Evolutionary conservation across 129 eudicot genomes (phyloP).

Genomic region (Flaveria brownii): DNA sequence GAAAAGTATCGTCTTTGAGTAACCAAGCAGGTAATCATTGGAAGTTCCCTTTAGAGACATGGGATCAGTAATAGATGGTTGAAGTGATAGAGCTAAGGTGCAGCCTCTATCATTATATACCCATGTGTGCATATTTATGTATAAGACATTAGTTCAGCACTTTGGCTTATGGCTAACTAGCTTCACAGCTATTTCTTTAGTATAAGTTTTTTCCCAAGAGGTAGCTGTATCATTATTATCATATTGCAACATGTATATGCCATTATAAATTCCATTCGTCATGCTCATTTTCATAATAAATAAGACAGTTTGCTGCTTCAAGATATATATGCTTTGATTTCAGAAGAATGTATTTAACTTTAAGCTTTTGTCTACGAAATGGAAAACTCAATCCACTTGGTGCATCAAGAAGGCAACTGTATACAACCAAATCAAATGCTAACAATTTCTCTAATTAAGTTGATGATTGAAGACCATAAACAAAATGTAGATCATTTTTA

Average conservation of each 20-base stretch:
- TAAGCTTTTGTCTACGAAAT: not conserved
- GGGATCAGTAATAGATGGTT: not conserved
- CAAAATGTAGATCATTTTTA: not conserved
- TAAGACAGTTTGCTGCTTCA: not conserved
- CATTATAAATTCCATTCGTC: not conserved
- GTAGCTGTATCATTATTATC: constrained; percentile 6
- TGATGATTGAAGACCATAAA: not conserved
- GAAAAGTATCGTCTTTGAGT: not conserved
- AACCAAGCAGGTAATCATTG: not conserved
- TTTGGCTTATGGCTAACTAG: not conserved
- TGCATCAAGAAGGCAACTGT: not conserved
- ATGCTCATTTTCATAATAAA: not conserved
- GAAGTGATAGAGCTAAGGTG: not conserved
- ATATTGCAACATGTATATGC: not conserved
- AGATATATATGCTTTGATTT: not conserved
- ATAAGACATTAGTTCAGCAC: not conserved
- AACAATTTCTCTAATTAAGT: not conserved
- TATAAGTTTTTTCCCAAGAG: not conserved
- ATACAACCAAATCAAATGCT: not conserved
- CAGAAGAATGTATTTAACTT: not conserved
- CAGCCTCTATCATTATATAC: not conserved
- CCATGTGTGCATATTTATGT: not conserved
- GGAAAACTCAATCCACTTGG: not conserved
- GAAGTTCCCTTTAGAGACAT: not conserved
- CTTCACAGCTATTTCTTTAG: not conserved